A percentile compares a stretch with the other conserved stretches of the same genome.
These are phyloP conservation scores for Erythrophleum fordii DNA, from an alignment of 306 rosid species.

Conservation along the genomic window DNA sequence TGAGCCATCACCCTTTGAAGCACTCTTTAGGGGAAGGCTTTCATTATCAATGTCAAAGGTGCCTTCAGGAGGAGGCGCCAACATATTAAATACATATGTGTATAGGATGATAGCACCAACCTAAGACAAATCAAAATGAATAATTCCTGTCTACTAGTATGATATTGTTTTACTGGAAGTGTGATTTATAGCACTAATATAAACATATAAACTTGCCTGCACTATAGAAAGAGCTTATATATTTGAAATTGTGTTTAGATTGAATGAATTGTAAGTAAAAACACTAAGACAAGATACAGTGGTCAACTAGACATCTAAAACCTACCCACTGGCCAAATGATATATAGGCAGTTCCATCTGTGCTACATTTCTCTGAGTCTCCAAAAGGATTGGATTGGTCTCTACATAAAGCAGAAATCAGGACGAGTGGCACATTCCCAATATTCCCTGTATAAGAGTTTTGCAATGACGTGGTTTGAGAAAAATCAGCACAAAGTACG, in stretches of 20 bases:
- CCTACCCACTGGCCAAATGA: constrained; percentile 99
- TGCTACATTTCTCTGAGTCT: constrained; percentile 71
- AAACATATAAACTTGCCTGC: constrained; percentile 10
- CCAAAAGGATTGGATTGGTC: constrained; percentile 86
- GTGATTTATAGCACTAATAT: constrained; percentile 17
- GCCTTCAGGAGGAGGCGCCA: constrained; percentile 96
- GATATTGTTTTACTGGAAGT: not conserved
- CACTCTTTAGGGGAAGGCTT: constrained; percentile 61
- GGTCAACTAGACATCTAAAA: constrained; percentile 36
- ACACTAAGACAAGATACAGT: constrained; percentile 21
- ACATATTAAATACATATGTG: constrained; percentile 89
- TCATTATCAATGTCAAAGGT: constrained; percentile 69
- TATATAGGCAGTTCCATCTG: constrained; percentile 91
- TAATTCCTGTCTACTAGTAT: constrained; percentile 18
- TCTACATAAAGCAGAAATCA: constrained; percentile 89
- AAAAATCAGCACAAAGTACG: constrained; percentile 20
- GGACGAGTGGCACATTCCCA: constrained; percentile 97
- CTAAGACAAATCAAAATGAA: constrained; percentile 50
- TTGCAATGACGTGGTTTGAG: constrained; percentile 14
- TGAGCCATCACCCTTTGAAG: constrained; percentile 34
- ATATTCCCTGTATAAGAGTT: constrained; percentile 76
- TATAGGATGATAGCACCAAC: constrained; percentile 96
- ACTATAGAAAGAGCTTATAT: not conserved
- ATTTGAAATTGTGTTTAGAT: constrained; percentile 1
- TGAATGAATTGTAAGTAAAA: constrained; percentile 24